Evolutionary conservation across 305 asterid genomes (phyloP).

Genomic region (Solanum hybrid): DNA sequence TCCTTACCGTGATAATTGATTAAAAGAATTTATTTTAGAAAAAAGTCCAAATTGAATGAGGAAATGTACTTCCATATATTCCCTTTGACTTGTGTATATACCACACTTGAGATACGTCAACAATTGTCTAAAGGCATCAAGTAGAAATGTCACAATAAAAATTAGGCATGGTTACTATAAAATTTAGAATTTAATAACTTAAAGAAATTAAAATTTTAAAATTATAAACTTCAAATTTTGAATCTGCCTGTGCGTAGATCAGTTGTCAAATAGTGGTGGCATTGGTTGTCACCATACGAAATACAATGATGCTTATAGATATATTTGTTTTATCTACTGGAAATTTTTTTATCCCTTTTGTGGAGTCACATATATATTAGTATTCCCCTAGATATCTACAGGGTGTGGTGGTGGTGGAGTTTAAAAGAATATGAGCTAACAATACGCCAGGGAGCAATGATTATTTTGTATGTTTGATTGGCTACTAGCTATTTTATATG

Average conservation of each 20-base stretch:
- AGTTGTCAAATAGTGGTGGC: not conserved
- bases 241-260: fast-evolving
- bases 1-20: not conserved
- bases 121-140: not conserved
- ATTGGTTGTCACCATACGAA: not conserved
- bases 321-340: not conserved
- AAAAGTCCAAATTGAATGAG: not conserved
- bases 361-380: not conserved
- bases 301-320: not conserved
- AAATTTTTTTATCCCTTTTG: not conserved
- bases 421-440: not conserved
- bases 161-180: not conserved
- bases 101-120: not conserved
- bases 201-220: not conserved
- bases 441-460: not conserved
- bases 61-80: not conserved
- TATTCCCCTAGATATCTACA: not conserved
- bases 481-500: not conserved
- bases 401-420: not conserved
- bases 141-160: not conserved
- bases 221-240: not conserved
- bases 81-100: not conserved
- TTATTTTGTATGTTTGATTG: not conserved
- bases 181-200: not conserved
- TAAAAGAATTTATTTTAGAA: not conserved